phyloP scores from a whole-genome alignment of 208 protist genomes.

The Acanthamoeba sp. region DNA sequence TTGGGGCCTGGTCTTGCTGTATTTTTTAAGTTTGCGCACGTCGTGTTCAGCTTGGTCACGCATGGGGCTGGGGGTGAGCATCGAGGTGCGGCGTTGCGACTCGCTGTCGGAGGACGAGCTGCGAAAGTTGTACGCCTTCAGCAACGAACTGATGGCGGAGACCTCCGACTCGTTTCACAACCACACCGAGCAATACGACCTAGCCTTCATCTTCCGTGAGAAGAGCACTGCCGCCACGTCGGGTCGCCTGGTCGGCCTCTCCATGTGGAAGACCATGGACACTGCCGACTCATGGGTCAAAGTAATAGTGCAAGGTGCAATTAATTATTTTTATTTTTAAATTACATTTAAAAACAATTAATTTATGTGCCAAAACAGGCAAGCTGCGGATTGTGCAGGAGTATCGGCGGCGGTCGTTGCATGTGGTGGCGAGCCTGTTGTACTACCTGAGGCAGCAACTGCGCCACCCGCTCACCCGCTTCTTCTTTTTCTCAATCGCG shows the following conservation, averaged over 20 bases:
- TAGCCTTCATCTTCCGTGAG: slow-evolving; percentile 19
- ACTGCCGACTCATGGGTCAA: slow-evolving; percentile 1
- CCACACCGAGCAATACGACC: neutral
- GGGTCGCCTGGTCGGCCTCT: slow-evolving; percentile 14
- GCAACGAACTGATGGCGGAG: slow-evolving; percentile 31
- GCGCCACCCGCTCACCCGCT: slow-evolving; percentile 37
- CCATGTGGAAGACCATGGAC: slow-evolving; percentile 19
- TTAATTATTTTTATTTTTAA: neutral
- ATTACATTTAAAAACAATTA: no score
- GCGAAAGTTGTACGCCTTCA: neutral
- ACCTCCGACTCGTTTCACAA: neutral
- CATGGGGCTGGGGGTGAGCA: slow-evolving; percentile 32
- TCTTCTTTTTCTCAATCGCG: slow-evolving; percentile 35
- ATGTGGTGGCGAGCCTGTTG: slow-evolving; percentile 16
- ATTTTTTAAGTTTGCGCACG: no score
- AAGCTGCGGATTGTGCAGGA: slow-evolving; percentile 25
- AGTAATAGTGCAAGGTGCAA: slow-evolving; percentile 21
- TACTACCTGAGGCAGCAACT: neutral
- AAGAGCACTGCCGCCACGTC: neutral
- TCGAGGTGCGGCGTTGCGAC: neutral
- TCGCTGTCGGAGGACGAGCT: neutral
- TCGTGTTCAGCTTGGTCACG: neutral
- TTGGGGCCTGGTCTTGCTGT: no score
- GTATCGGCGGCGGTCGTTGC: slow-evolving; percentile 22
- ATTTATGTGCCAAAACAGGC: no score